Base-by-base conservation (phyloP, 345 rosid genomes). In the Salix viminalis region DNA sequence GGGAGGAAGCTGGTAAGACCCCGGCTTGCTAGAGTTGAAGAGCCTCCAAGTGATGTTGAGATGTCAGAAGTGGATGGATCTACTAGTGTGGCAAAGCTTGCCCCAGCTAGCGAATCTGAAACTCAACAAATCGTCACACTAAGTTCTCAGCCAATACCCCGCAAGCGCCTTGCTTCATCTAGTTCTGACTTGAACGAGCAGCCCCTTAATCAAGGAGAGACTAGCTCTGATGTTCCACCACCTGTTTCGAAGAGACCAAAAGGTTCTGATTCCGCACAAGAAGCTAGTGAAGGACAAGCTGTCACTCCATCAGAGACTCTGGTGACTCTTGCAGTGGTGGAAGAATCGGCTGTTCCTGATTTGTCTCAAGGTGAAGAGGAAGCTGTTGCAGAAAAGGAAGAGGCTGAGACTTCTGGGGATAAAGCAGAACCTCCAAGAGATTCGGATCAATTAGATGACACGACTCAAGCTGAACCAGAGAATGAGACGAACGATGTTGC, bases 1-100 rank as follows among this genome's bases (percentile, higher is more conserved):
- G 86, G 85, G 28, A 88, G 97, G 80, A 91, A 74, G 85, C 87
- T 96, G 83, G 89, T 94, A 60, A 92, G 99, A 74, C 98, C 99
- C 7, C 89, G 87, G 72, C 87, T 90, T 79, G 75, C 36, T 54
- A 89, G 81, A 83, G 77, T 83, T 52, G 94, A 88, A 70, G 89
- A 92, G 70, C 88, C 87, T 48, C 92, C 87, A 78, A 86, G 76
- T 78, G 94, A 96, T 84, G 84, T 79, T 34, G 99, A 92, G 79
- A 91, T 91, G 90, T 71, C 97, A 24, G 98, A 93, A 78, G 70
- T 74, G 23, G 94, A 89, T 26, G 88, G 83, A 82, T 78, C 92
- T 56, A 84, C 74, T 75, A 77, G 79, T 54, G 83, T 46, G 15
- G 92, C 85, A 46, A 90, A 89, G 79, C 79, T 77, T 69, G 80